These are phyloP conservation scores for Chenopodium quinoa DNA, from an alignment of 148 eudicot genomes.

Conservation along the genomic window DNA sequence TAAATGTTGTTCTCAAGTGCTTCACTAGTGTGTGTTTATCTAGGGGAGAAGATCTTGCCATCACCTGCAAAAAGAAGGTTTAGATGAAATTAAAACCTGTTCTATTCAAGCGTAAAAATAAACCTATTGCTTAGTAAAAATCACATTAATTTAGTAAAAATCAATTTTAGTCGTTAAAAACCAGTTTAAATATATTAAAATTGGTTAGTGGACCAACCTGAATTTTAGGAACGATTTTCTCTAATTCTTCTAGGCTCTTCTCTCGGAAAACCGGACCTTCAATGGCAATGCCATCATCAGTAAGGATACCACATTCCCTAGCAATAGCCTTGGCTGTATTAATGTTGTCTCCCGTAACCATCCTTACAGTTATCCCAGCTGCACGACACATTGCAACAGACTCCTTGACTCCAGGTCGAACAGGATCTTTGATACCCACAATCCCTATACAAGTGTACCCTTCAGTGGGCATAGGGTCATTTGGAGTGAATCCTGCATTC, in stretches of 20 bases:
- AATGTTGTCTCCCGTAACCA: conserved; percentile 98
- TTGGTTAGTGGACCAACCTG: conserved; percentile 48
- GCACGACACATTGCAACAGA: conserved; percentile 92
- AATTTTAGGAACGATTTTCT: conserved; percentile 71
- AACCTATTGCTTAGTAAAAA: too few species aligned
- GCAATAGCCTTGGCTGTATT: conserved; percentile 99
- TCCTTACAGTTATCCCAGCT: conserved; percentile 89
- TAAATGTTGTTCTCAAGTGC: conserved; percentile 90
- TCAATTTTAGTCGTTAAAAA: too few species aligned
- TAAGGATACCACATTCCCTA: conserved; percentile 97
- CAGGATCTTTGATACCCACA: conserved; percentile 97
- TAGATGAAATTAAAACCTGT: neutral
- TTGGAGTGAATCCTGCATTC: conserved; percentile 45
- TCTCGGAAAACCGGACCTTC: conserved; percentile 96
- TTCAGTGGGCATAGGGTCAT: conserved; percentile 59
- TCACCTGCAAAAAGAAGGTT: conserved; percentile 46
- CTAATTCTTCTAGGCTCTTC: conserved; percentile 64
- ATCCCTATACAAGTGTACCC: conserved; percentile 89
- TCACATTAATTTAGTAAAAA: too few species aligned
- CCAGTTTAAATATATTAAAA: neutral
- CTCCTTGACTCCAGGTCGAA: conserved; percentile 92
- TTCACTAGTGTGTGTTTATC: conserved; percentile 94
- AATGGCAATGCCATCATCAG: conserved; percentile 90
- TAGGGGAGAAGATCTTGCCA: conserved; percentile 96
- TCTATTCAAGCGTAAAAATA: too few species aligned